Conservation (phyloP, 768 basidiomycete species). For the Fomitopsis pulvina region DNA sequence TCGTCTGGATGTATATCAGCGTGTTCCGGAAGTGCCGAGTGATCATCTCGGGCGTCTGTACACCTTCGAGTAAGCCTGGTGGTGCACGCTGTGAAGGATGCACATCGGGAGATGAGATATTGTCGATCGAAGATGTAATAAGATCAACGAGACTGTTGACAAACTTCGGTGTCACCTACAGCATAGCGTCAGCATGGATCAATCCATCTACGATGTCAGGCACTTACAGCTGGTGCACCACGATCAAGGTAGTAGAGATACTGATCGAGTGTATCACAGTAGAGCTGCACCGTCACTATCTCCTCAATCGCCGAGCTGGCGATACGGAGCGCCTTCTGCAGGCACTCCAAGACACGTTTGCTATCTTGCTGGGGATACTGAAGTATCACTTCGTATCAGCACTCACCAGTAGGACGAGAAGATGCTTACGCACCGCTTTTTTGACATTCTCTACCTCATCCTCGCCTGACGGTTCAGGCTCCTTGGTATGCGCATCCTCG, state of each 20-base stretch:
- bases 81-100: constrained; percentile 86
- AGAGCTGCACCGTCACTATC: constrained; percentile 92
- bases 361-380: constrained; percentile 89
- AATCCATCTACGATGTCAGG: not conserved
- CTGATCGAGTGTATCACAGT: constrained; percentile 92
- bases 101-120: constrained; percentile 78
- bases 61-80: constrained; percentile 86
- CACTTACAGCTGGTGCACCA: constrained; percentile 79
- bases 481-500: constrained; percentile 30
- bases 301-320: constrained; percentile 97
- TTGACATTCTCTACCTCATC: constrained; percentile 28
- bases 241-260: constrained; percentile 96
- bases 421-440: constrained; percentile 39
- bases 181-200: not conserved
- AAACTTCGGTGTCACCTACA: constrained; percentile 88
- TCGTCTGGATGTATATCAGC: constrained; percentile 69
- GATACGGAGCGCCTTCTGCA: constrained; percentile 94
- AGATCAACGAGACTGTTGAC: constrained; percentile 95
- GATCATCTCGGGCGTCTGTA: constrained; percentile 92
- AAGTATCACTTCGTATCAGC: not conserved
- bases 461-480: constrained; percentile 28
- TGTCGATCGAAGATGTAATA: constrained; percentile 91
- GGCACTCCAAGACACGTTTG: constrained; percentile 94
- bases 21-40: constrained; percentile 91
- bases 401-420: not conserved